These are phyloP conservation scores for Micromonas commoda DNA, from an alignment of 139 green algal genomes.

Conservation along the genomic window DNA sequence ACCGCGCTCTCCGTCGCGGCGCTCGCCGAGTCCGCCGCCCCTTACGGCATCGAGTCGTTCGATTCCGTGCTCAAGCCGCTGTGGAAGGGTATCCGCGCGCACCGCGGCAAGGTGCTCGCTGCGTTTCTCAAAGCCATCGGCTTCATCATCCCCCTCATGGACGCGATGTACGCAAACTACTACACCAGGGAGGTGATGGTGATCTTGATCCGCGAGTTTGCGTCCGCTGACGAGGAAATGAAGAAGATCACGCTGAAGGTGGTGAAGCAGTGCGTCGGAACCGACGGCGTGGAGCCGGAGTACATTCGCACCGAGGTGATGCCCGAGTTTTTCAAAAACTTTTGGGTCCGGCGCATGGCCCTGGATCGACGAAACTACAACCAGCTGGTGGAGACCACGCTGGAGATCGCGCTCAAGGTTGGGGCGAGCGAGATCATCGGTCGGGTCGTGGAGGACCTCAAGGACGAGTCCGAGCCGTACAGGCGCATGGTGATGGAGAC, in stretches of 20 bases:
- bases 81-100: conserved; percentile 90
- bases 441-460: conserved; percentile 95
- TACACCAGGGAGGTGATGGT: conserved; percentile 98
- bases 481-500: conserved; percentile 96
- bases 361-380: conserved; percentile 66
- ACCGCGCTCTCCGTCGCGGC: conserved; percentile 86
- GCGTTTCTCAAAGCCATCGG: conserved; percentile 74
- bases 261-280: conserved; percentile 94
- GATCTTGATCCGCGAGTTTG: conserved; percentile 93
- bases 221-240: conserved; percentile 98
- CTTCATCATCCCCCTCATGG: conserved; percentile 98
- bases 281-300: conserved; percentile 89
- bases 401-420: conserved; percentile 74
- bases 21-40: conserved; percentile 87
- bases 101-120: conserved; percentile 78
- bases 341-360: conserved; percentile 96
- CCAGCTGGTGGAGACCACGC: conserved; percentile 92
- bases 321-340: conserved; percentile 94
- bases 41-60: conserved; percentile 98
- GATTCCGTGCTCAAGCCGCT: conserved; percentile 96
- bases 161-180: conserved; percentile 94
- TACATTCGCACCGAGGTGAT: conserved; percentile 89
- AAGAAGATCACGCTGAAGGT: conserved; percentile 99
- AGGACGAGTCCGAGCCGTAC: conserved; percentile 98
- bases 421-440: conserved; percentile 81